Base-by-base conservation (phyloP, 2,329 filamentous ascomycete genomes). In the Exophiala alcalophila region DNA sequence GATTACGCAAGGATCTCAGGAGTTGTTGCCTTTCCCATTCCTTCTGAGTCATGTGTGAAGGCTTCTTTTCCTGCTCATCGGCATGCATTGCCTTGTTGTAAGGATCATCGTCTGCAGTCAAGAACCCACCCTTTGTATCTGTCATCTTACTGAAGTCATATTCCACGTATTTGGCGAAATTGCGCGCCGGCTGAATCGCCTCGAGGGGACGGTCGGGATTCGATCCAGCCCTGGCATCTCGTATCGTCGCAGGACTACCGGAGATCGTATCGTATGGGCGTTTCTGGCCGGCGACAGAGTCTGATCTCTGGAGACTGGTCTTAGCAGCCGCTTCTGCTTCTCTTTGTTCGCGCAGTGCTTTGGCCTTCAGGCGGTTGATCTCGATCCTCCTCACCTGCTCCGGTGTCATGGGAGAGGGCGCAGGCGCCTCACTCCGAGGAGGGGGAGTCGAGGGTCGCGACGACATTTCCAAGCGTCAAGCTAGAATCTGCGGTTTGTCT, bases 61-160 rank as follows among this genome's bases (percentile, higher is more conserved):
- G 92, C 59, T 86, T 88, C 54, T 81, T 73, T 39, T 82, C 77
- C 6, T 76, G 66, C 38, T 75, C 64, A 53, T 68, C 68, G 5
- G 69, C 73, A 56, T 82, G 78, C 57, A 91, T 72, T 6, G 83
- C 86, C 54, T 83, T 83, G 61, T 95, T 95, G 61, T 84, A 80
- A 1, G 92, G 92, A 64, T 98, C 92, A 60, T 98, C 92, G 50
- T 91, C 86, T 1, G 79, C 77, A n/a, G 84, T 86, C 53, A 98
- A 67, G 65, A 98, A 98, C 1, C 92, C 92, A 50, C 92, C 92
- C 61, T 96, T 96, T 1, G 91, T 97, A 64, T 98, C 92, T 5
- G 84, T 94, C 89, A 98, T 97, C 67, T 91, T 85, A 61, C 86
- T 91, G 67, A 98, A 92, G 65, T 98, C 92, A 68, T 96, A 97